Conservation (phyloP, 768 basidiomycete genomes). For the Amanita muscaria region DNA sequence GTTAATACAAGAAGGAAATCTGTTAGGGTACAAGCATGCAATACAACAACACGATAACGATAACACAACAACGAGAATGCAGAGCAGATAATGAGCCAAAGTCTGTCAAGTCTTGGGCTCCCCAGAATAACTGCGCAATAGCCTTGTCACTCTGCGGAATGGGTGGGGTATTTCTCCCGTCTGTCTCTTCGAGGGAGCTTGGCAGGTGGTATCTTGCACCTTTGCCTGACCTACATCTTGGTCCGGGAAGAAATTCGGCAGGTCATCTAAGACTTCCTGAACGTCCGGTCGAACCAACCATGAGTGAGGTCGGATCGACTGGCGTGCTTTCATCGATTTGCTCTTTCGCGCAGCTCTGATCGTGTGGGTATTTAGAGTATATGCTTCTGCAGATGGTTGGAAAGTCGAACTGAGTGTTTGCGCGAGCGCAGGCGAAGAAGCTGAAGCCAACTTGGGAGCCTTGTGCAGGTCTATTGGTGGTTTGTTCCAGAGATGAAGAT, state of each 20-base stretch:
- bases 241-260: constrained; percentile 82
- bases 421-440: constrained; percentile 1
- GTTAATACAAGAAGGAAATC: too few species aligned
- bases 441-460: neutral
- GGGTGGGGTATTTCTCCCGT: too few species aligned
- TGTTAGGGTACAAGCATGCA: too few species aligned
- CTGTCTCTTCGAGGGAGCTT: too few species aligned
- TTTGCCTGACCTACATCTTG: constrained; percentile 82
- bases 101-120: constrained; percentile 21
- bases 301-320: neutral
- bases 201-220: constrained; percentile 75
- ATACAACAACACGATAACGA: neutral
- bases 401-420: neutral
- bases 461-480: constrained; percentile 19
- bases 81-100: neutral
- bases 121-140: constrained; percentile 36
- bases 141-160: constrained; percentile 26
- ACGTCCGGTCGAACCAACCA: constrained; percentile 49
- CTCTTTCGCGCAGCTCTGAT: neutral
- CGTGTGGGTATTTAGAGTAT: neutral
- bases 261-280: constrained; percentile 70
- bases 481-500: constrained; percentile 22
- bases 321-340: neutral
- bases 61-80: neutral
- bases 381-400: neutral